Evolutionary conservation across 1,139 yeast species (phyloP).

Genomic region (Nematodospora anomalae): DNA sequence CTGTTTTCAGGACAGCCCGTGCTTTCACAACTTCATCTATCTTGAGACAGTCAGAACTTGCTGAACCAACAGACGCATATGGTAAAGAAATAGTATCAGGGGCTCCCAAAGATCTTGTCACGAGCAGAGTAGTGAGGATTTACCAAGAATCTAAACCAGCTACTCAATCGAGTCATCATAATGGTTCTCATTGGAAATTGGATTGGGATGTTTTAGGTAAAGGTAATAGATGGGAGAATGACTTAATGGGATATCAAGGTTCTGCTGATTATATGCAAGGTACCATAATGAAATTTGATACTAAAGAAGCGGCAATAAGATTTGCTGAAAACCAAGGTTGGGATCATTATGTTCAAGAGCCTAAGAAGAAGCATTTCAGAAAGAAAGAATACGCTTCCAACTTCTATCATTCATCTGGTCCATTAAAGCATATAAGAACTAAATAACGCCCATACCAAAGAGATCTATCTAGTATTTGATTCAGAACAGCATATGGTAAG

Average conservation of each 20-base stretch:
- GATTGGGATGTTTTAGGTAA: constrained; percentile 84
- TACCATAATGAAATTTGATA: constrained; percentile 72
- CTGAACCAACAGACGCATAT: constrained; percentile 13
- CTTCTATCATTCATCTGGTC: constrained; percentile 69
- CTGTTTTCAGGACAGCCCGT: constrained; percentile 19
- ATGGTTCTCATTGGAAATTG: constrained; percentile 64
- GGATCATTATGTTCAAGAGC: constrained; percentile 82
- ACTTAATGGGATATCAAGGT: constrained; percentile 82
- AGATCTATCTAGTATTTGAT: neutral
- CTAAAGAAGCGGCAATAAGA: constrained; percentile 73
- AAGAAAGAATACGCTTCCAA: constrained; percentile 75
- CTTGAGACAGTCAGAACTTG: constrained; percentile 20
- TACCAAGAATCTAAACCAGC: constrained; percentile 79
- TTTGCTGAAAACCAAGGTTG: constrained; percentile 87
- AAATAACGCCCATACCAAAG: constrained; percentile 40
- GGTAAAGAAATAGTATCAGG: constrained; percentile 70
- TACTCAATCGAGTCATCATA: constrained; percentile 70
- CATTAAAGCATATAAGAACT: constrained; percentile 80
- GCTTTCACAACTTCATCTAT: constrained; percentile 20
- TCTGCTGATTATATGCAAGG: constrained; percentile 87
- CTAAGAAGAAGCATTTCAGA: constrained; percentile 70
- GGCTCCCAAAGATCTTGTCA: constrained; percentile 69
- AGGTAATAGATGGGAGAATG: constrained; percentile 89
- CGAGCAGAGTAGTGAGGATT: constrained; percentile 72
- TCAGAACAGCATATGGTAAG: neutral